phyloP scores from a whole-genome alignment of 1,139 yeast genomes.

The Yamadazyma spencermartinsiae region DNA sequence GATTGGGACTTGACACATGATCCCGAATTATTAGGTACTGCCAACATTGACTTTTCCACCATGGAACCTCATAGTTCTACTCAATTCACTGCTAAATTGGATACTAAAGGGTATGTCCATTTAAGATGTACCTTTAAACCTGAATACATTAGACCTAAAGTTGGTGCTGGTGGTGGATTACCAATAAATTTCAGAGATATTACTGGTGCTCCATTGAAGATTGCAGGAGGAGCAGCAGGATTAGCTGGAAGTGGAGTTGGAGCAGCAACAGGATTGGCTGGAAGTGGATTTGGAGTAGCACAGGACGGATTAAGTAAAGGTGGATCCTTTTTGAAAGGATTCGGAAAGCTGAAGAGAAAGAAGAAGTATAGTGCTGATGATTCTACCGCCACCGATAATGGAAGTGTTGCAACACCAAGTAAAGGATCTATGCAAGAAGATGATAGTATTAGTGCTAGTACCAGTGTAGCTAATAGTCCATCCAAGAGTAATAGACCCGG shows the following conservation, averaged over 20 bases:
- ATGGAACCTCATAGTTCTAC: slow-evolving; percentile 47
- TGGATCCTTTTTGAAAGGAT: slow-evolving; percentile 38
- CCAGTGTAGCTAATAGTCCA: slow-evolving; percentile 10
- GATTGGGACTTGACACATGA: slow-evolving; percentile 82
- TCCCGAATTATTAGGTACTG: slow-evolving; percentile 59
- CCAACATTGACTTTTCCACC: slow-evolving; percentile 48
- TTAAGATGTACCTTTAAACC: slow-evolving; percentile 59
- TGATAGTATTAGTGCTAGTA: slow-evolving; percentile 4
- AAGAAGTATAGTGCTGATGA: slow-evolving; percentile 14
- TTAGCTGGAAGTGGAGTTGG: slow-evolving; percentile 36
- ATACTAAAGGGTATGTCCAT: slow-evolving; percentile 61
- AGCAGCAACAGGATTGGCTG: slow-evolving; percentile 13
- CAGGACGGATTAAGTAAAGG: slow-evolving; percentile 50
- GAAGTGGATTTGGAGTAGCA: slow-evolving; percentile 28
- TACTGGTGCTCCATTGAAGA: slow-evolving; percentile 49
- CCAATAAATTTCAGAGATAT: slow-evolving; percentile 42
- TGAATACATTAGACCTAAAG: slow-evolving; percentile 63
- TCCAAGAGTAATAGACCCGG: slow-evolving; percentile 10
- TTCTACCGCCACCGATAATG: slow-evolving; percentile 5
- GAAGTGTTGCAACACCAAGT: slow-evolving; percentile 1
- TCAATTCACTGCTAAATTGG: slow-evolving; percentile 48
- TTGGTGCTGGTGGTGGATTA: slow-evolving; percentile 42
- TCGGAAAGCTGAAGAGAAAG: slow-evolving; percentile 28
- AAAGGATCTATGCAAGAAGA: slow-evolving; percentile 5
- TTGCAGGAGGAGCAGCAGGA: slow-evolving; percentile 44